Base-by-base conservation (phyloP, 108 stramenopile genomes). In the Aureococcus anophagefferens region DNA sequence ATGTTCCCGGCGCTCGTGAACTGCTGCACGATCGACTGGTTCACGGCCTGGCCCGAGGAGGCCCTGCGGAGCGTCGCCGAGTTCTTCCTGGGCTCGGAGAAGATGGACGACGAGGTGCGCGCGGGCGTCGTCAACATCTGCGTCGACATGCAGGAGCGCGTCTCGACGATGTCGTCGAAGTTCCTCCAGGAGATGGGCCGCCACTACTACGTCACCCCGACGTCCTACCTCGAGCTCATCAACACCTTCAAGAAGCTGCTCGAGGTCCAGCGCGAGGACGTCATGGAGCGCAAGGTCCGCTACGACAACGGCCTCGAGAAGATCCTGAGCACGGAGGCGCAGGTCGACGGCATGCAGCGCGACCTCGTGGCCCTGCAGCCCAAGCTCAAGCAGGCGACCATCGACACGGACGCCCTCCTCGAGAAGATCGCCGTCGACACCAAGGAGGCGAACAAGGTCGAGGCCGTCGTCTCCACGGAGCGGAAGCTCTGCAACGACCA, bases 11-110 rank as follows among this genome's bases (percentile, higher is more conserved):
- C 84, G 5, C 75, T 88, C 67, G 86, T 88, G 35, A 88, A 88
- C 80, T 88, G 87, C 75, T 85, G 84, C 69, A 84, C 86, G n/a
- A 84, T 88, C 31, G 87, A 88, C 67, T 88, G 87, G 86, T 88
- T 88, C 80, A 68, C 76, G 46, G 84, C 80, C 45, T 88, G 87
- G 87, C 87, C 87, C 29, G 78, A 80, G 68, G 84, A 88, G 36
- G 87, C 87, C 28, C 80, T 88, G 35, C 73, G 70, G n/a, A 72
- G 74, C 37, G 87, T 88, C 17, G 87, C 86, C 65, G 30, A 72
- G 18, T 71, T 79, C 46, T 88, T 87, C 70, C 66, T 88, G 16
- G 78, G 68, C 28, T 65, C 63, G 33, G 76, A 80, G 33, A 83
- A 81, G 37, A 67, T 83, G 65, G 81, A 79, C 30, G 59, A 77